Conservation (phyloP, 2,329 filamentous ascomycete species). For the Dactylellina sp. region DNA sequence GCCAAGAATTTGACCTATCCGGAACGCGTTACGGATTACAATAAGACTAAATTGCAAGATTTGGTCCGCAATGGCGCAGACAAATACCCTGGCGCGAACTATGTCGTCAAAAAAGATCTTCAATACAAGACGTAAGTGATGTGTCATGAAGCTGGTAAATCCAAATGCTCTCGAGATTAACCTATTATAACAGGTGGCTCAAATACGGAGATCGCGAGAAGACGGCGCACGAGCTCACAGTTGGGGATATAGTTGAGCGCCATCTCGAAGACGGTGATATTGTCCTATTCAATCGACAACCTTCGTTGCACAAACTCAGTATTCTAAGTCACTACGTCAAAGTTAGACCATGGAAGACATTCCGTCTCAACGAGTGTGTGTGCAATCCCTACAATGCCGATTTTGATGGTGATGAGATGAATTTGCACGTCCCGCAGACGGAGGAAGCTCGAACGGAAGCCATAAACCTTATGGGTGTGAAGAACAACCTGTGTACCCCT, state of each 20-base stretch:
- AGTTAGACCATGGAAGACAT: constrained; percentile 92
- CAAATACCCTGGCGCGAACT: constrained; percentile 88
- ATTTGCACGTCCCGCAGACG: constrained; percentile 95
- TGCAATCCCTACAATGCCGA: constrained; percentile 98
- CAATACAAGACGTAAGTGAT: constrained; percentile 74
- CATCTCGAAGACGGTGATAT: constrained; percentile 96
- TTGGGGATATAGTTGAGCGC: constrained; percentile 91
- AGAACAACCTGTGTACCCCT: constrained; percentile 93
- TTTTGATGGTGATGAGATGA: constrained; percentile 99
- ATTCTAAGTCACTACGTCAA: constrained; percentile 97
- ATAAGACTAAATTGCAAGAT: constrained; percentile 81
- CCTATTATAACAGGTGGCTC: constrained; percentile 67
- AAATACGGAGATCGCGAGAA: constrained; percentile 78
- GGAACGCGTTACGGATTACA: constrained; percentile 85
- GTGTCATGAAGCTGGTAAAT: neutral
- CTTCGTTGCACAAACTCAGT: constrained; percentile 96
- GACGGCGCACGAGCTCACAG: constrained; percentile 78
- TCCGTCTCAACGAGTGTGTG: constrained; percentile 96
- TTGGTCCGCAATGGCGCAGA: constrained; percentile 80
- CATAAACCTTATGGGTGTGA: constrained; percentile 96
- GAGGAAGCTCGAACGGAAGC: constrained; percentile 96
- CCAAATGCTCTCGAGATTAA: neutral
- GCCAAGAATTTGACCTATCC: constrained; percentile 97
- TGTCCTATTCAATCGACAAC: constrained; percentile 97
- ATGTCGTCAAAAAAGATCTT: constrained; percentile 77